These are phyloP conservation scores for Panicum virgatum DNA, from an alignment of 202 grass and related monocot genomes.

Conservation along the genomic window DNA sequence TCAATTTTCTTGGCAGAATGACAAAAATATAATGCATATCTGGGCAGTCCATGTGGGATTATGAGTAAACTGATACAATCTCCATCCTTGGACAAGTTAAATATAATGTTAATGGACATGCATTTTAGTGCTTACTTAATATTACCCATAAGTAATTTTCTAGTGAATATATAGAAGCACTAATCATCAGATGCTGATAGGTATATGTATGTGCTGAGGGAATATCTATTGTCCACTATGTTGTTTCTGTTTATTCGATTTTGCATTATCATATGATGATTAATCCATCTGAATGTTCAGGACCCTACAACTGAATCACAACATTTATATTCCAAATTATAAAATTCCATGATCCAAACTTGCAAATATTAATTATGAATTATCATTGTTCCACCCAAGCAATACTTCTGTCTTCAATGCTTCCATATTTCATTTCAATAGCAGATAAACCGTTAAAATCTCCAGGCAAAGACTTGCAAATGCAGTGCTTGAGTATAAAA, in stretches of 20 bases:
- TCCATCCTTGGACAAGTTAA: not conserved
- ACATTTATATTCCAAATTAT: not conserved
- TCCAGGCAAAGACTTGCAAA: not conserved
- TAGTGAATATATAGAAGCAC: not conserved
- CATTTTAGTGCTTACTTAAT: not conserved
- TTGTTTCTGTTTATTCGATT: not conserved
- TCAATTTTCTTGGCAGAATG: not conserved
- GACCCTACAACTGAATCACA: not conserved
- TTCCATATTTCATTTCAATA: not conserved
- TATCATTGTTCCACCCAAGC: not conserved
- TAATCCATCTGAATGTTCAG: not conserved
- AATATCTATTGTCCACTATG: not conserved
- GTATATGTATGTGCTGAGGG: not conserved
- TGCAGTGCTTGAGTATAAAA: not conserved
- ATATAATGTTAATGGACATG: not conserved
- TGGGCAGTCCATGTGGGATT: not conserved
- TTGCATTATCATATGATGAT: not conserved
- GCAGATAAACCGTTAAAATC: conserved; percentile 1
- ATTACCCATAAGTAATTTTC: not conserved
- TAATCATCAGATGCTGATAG: not conserved
- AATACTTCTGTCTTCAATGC: not conserved
- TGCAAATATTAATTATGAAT: not conserved
- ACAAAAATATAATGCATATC: conserved; percentile 1
- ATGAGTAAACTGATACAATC: not conserved
- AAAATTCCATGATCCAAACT: not conserved